phyloP scores from a whole-genome alignment of 2,329 filamentous ascomycete species.

The Fusarium drepaniforme region DNA sequence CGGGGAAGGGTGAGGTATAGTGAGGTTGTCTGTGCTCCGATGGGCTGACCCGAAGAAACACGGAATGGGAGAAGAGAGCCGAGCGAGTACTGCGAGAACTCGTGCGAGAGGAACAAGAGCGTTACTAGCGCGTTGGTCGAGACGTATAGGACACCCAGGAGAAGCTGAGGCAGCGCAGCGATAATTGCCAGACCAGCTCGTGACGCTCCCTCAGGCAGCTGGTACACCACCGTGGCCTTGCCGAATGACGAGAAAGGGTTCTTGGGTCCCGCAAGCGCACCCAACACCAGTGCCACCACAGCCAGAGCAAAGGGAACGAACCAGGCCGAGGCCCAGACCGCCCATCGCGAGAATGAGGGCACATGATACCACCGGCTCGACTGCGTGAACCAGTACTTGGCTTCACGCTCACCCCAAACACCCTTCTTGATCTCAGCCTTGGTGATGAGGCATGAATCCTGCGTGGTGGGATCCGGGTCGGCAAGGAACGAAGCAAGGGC shows the following conservation, averaged over 20 bases:
- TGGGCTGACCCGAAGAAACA: constrained; percentile 58
- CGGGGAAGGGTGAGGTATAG: constrained; percentile 64
- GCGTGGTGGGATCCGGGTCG: constrained; percentile 58
- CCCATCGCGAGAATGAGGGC: constrained; percentile 58
- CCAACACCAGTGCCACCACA: constrained; percentile 53
- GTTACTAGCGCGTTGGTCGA: constrained; percentile 61
- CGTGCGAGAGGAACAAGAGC: constrained; percentile 62
- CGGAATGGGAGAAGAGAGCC: constrained; percentile 51
- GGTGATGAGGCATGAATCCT: constrained; percentile 58
- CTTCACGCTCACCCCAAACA: constrained; percentile 57
- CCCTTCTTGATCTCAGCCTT: constrained; percentile 59
- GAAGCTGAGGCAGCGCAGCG: constrained; percentile 61
- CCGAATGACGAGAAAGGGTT: constrained; percentile 55
- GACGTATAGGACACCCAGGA: constrained; percentile 62
- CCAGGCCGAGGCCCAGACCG: constrained; percentile 55
- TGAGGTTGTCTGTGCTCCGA: constrained; percentile 60
- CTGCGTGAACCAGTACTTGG: constrained; percentile 56
- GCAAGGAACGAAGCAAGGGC: constrained; percentile 63
- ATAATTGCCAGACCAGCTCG: constrained; percentile 52
- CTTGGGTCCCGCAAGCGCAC: constrained; percentile 46
- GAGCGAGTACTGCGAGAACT: constrained; percentile 59
- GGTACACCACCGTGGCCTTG: constrained; percentile 51
- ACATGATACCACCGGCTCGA: constrained; percentile 60
- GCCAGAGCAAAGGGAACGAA: constrained; percentile 51
- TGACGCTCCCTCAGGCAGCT: constrained; percentile 41